A percentile compares a stretch with the other conserved stretches of the same genome.
These are phyloP conservation scores for Ophiostoma novo-ulmi DNA, from an alignment of 2,329 filamentous ascomycete genomes.

Conservation along the genomic window DNA sequence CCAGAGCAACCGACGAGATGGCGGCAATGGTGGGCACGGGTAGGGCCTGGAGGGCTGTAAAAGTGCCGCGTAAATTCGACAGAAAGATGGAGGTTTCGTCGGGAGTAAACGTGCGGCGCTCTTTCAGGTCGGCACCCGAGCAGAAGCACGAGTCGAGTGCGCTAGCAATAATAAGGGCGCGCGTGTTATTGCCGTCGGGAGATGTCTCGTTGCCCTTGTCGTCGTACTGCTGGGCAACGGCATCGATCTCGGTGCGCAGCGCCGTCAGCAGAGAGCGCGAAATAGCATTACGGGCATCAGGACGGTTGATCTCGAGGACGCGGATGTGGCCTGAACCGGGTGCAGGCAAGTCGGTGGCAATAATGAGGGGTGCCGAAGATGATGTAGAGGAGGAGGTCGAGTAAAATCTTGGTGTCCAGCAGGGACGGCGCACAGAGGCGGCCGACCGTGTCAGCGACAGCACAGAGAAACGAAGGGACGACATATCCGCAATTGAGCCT, in stretches of 20 bases:
- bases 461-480: constrained; percentile 10
- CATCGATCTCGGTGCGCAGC: constrained; percentile 66
- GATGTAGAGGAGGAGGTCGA: constrained; percentile 26
- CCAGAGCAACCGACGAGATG: constrained; percentile 78
- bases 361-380: constrained; percentile 51
- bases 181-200: constrained; percentile 52
- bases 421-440: constrained; percentile 35
- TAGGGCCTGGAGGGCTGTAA: constrained; percentile 66
- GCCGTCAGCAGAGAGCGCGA: constrained; percentile 70
- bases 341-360: constrained; percentile 66
- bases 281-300: constrained; percentile 82
- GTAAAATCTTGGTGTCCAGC: constrained; percentile 25
- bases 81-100: constrained; percentile 80
- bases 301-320: constrained; percentile 81
- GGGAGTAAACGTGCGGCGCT: constrained; percentile 68
- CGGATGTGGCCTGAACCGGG: constrained; percentile 78
- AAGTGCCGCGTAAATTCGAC: constrained; percentile 65
- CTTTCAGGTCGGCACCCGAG: constrained; percentile 90
- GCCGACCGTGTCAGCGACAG: constrained; percentile 36
- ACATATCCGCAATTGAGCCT: constrained; percentile 12
- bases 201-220: constrained; percentile 49
- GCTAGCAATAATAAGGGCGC: constrained; percentile 78
- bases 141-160: constrained; percentile 86
- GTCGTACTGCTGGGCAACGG: constrained; percentile 61
- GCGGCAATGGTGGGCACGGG: constrained; percentile 87